Percentiles rank a stretch among this genome's conserved stretches.
Evolutionary conservation across 2,329 filamentous ascomycete species (phyloP).

Genomic region (Fusarium sp.): DNA sequence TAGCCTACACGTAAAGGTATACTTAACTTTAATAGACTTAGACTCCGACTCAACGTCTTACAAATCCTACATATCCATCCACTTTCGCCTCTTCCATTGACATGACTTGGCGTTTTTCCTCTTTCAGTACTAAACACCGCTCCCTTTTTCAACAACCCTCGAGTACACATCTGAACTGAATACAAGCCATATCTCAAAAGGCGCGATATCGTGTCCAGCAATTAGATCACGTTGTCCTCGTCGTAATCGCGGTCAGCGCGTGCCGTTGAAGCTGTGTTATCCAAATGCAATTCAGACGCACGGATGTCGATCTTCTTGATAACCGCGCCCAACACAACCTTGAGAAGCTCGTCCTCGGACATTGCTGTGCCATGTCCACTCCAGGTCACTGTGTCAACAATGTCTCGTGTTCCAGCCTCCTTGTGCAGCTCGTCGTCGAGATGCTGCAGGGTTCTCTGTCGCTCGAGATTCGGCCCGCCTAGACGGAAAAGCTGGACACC

Average conservation of each 20-base stretch:
- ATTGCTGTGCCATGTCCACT: constrained; percentile 19
- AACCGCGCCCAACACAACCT: constrained; percentile 14
- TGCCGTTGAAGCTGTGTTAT: background rate
- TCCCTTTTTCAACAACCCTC: background rate
- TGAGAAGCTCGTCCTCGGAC: constrained; percentile 22
- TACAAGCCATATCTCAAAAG: no score
- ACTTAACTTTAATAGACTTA: background rate
- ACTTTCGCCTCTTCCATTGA: background rate
- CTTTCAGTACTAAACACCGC: no score
- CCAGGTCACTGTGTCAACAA: constrained; percentile 26
- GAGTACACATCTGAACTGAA: background rate
- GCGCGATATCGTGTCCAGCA: no score
- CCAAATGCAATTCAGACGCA: constrained; percentile 22
- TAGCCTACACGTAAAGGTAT: background rate
- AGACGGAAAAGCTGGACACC: constrained; percentile 16
- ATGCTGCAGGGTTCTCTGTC: constrained; percentile 18
- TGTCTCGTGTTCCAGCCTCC: constrained; percentile 19
- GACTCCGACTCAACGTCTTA: background rate
- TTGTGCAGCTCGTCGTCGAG: constrained; percentile 20
- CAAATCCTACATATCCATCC: background rate
- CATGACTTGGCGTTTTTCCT: no score
- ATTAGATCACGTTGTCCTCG: constrained; percentile 10
- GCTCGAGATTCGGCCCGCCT: constrained; percentile 4
- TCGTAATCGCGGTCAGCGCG: constrained; percentile 20
- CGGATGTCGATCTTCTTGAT: constrained; percentile 22